Percentiles rank a stretch among this genome's conserved stretches.
These are phyloP conservation scores for Oryza australiensis DNA, from an alignment of 176 grass and related monocot genomes.

Conservation along the genomic window DNA sequence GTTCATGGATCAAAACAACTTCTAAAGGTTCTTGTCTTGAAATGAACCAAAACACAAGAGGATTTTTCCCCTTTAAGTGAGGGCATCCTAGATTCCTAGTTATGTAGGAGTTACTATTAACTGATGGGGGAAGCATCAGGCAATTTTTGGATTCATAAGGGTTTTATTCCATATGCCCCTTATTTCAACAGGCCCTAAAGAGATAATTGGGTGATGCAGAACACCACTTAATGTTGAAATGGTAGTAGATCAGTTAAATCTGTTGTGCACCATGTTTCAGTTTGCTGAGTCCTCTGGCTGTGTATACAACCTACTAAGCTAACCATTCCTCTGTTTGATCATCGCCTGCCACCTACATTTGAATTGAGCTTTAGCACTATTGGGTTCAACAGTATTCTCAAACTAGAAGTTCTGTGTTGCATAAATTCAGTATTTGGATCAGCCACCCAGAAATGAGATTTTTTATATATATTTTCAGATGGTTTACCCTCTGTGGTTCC, in stretches of 20 bases:
- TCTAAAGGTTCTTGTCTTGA: not conserved
- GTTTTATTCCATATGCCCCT: not conserved
- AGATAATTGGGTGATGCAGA: not conserved
- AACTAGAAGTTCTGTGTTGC: not conserved
- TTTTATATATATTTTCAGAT: not conserved
- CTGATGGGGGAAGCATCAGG: not conserved
- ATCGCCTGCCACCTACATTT: not conserved
- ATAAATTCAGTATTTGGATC: not conserved
- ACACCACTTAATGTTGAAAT: not conserved
- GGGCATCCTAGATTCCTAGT: not conserved
- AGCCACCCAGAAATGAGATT: not conserved
- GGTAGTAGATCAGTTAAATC: not conserved
- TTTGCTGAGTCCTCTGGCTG: not conserved
- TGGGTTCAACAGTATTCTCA: not conserved
- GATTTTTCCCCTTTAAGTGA: not conserved
- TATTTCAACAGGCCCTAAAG: not conserved
- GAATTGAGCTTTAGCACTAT: not conserved
- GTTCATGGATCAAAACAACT: not conserved
- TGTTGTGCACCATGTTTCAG: not conserved
- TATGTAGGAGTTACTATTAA: not conserved
- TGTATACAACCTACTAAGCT: not conserved
- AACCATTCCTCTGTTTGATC: not conserved
- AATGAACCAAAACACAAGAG: not conserved
- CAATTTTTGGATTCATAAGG: not conserved
- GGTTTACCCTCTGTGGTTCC: slow-evolving; percentile 20